Percentiles rank a stretch among this genome's conserved stretches.
Conservation (phyloP, 2,329 filamentous ascomycete species). For the Chaetomium sp. region DNA sequence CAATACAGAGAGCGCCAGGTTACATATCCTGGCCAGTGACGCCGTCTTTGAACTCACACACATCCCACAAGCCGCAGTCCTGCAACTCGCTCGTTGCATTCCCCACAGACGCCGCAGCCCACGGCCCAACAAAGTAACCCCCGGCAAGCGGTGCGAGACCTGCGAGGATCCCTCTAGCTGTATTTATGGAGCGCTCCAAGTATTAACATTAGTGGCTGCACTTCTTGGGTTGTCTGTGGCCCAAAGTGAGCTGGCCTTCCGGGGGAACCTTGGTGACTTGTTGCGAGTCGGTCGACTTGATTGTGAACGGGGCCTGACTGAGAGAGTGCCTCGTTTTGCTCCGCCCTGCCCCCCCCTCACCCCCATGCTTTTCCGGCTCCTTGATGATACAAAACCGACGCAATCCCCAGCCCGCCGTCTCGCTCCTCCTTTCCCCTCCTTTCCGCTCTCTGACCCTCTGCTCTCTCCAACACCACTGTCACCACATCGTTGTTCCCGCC, state of each 20-base stretch:
- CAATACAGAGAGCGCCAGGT: not conserved
- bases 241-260: conserved; percentile 25
- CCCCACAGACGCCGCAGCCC: conserved; percentile 23
- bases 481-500: conserved; percentile 20
- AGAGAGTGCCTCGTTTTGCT: conserved; percentile 29
- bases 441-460: conserved; percentile 15
- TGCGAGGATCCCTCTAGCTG: conserved; percentile 27
- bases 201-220: conserved; percentile 28
- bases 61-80: conserved; percentile 15
- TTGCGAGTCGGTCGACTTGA: conserved; percentile 34
- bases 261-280: conserved; percentile 20
- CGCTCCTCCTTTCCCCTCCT: conserved; percentile 19
- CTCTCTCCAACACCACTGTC: conserved; percentile 7
- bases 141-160: conserved; percentile 30
- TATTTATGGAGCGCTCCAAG: conserved; percentile 23
- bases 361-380: conserved; percentile 25
- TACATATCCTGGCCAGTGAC: conserved; percentile 5
- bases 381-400: conserved; percentile 37
- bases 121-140: conserved; percentile 25
- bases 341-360: conserved; percentile 28
- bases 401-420: conserved; percentile 29
- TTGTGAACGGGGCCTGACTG: conserved; percentile 23
- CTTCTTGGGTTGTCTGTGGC: conserved; percentile 27
- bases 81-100: conserved; percentile 17
- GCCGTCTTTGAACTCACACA: conserved; percentile 18